Conservation (phyloP, 2,329 filamentous ascomycete species). For the Sclerotinia spermophila region DNA sequence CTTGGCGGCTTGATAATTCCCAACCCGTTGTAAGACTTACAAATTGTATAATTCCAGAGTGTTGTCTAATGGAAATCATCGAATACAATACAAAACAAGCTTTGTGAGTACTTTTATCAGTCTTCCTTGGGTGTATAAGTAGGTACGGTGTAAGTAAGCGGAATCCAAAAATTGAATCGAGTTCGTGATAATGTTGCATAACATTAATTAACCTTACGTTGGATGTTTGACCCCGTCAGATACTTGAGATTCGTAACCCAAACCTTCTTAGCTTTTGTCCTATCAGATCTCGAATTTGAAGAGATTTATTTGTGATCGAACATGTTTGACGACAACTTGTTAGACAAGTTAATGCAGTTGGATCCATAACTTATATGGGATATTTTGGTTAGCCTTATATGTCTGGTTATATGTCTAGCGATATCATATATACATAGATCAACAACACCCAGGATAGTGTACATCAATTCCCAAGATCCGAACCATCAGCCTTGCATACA, state of each 20-base stretch:
- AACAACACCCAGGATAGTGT: not conserved
- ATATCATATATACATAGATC: too few relatives aligned
- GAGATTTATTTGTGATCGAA: not conserved
- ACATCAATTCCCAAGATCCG: not conserved
- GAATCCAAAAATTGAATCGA: not conserved
- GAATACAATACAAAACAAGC: constrained; percentile 2
- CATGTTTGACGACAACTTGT: not conserved
- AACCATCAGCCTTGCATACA: constrained; percentile 9
- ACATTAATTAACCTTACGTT: too few relatives aligned
- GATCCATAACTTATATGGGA: not conserved
- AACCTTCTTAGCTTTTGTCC: not conserved
- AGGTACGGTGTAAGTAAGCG: not conserved
- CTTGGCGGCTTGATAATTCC: constrained; percentile 1
- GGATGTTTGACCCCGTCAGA: not conserved
- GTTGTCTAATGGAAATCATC: not conserved
- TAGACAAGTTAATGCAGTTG: not conserved
- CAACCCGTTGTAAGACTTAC: not conserved
- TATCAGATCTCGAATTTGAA: not conserved
- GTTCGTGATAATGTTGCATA: not conserved
- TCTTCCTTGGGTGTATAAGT: not conserved
- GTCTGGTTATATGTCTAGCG: not conserved
- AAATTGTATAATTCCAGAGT: not conserved
- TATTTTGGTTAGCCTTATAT: not conserved
- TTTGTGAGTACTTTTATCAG: not conserved
- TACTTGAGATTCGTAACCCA: not conserved